Evolutionary conservation across 225 moss, liverwort and hornwort genomes (phyloP).

Genomic region (Takakia lepidozioides): DNA sequence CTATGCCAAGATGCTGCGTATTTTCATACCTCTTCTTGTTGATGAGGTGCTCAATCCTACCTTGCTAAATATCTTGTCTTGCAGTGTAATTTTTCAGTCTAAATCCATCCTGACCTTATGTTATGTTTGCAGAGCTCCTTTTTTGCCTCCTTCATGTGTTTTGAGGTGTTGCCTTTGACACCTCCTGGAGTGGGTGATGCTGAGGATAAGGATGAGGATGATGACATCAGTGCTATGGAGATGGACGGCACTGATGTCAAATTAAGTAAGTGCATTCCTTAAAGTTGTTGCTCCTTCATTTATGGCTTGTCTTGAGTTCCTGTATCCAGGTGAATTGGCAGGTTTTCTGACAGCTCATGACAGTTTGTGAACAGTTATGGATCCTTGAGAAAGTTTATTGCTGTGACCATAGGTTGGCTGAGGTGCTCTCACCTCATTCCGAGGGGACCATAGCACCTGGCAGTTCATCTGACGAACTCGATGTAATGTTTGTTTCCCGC

Average conservation of each 20-base stretch:
- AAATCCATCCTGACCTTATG: too few relatives aligned
- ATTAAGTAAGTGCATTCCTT: constrained; percentile 33
- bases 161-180: constrained; percentile 82
- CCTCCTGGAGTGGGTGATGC: constrained; percentile 63
- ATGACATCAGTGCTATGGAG: constrained; percentile 71
- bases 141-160: constrained; percentile 99
- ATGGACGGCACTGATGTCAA: constrained; percentile 67
- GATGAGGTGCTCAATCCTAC: constrained; percentile 62
- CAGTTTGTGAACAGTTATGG: not conserved
- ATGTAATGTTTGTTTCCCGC: constrained; percentile 13
- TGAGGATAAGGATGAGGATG: constrained; percentile 66
- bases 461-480: too few relatives aligned
- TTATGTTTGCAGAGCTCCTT: constrained; percentile 92
- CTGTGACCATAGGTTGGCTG: too few relatives aligned
- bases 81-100: too few relatives aligned
- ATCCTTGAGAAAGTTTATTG: not conserved
- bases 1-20: constrained; percentile 89
- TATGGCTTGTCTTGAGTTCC: too few relatives aligned
- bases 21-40: constrained; percentile 92
- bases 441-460: too few relatives aligned
- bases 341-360: too few relatives aligned
- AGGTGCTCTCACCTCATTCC: too few relatives aligned
- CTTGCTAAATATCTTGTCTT: too few relatives aligned
- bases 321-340: too few relatives aligned
- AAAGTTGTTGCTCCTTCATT: too few relatives aligned